These are phyloP conservation scores for Nannochloropsis salina DNA, from an alignment of 108 stramenopile genomes.

Conservation along the genomic window DNA sequence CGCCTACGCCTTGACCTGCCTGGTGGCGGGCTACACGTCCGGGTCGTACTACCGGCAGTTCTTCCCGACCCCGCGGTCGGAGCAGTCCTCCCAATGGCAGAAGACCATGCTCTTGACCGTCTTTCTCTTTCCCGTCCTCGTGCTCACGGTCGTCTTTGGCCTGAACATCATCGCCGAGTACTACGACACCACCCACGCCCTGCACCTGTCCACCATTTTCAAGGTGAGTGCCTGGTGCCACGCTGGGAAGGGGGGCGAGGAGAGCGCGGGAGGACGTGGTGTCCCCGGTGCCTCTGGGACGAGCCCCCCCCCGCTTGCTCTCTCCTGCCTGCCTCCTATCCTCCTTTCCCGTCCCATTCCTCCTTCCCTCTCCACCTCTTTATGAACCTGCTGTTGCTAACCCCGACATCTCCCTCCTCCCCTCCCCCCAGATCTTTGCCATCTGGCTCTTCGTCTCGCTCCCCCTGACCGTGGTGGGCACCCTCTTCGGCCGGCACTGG, in stretches of 20 bases:
- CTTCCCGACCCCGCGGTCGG: slow-evolving; percentile 53
- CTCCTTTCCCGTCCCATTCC: neutral
- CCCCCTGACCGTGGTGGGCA: slow-evolving; percentile 85
- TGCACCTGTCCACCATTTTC: slow-evolving; percentile 76
- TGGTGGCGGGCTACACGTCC: slow-evolving; percentile 78
- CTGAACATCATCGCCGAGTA: slow-evolving; percentile 72
- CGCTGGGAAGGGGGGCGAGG: no score
- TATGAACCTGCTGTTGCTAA: neutral
- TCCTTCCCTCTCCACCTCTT: neutral
- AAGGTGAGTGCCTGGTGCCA: slow-evolving; percentile 45
- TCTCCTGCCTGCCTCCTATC: neutral
- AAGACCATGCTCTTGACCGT: slow-evolving; percentile 79
- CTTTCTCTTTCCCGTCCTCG: slow-evolving; percentile 70
- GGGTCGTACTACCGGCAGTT: slow-evolving; percentile 87
- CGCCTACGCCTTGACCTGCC: slow-evolving; percentile 75
- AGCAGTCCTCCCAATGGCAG: slow-evolving; percentile 47
- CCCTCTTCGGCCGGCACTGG: slow-evolving; percentile 82
- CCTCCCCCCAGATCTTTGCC: slow-evolving; percentile 59
- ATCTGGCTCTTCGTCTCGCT: slow-evolving; percentile 87
- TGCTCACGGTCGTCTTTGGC: slow-evolving; percentile 59
- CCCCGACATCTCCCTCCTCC: neutral
- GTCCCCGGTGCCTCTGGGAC: no score
- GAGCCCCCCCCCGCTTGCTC: neutral
- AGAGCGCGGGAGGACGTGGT: no score
- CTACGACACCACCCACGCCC: slow-evolving; percentile 81